A percentile compares a stretch with the other conserved stretches of the same genome.
These are phyloP conservation scores for Kwoniella heveanensis DNA, from an alignment of 768 basidiomycete genomes.

Conservation along the genomic window DNA sequence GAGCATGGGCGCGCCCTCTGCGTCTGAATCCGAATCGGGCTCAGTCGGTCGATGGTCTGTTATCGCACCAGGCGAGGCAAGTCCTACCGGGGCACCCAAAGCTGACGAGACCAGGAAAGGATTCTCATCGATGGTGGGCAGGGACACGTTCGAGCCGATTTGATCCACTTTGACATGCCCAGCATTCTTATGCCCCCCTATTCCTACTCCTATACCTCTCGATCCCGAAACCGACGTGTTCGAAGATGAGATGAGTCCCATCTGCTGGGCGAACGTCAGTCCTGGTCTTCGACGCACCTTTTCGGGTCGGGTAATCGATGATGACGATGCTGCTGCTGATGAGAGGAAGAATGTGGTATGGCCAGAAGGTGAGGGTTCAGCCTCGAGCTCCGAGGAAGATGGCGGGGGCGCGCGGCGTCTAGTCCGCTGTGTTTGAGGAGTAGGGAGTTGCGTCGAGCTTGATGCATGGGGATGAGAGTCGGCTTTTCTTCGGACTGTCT, in stretches of 20 bases:
- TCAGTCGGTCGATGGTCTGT: slow-evolving; percentile 24
- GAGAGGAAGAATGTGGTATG: slow-evolving; percentile 49
- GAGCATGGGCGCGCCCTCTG: slow-evolving; percentile 1
- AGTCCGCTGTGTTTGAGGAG: slow-evolving; percentile 47
- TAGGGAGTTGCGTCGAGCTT: slow-evolving; percentile 30
- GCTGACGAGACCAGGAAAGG: slow-evolving; percentile 32
- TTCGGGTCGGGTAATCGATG: slow-evolving; percentile 12
- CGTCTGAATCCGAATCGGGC: slow-evolving; percentile 4
- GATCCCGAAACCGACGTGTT: neutral
- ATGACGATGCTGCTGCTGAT: slow-evolving; percentile 3
- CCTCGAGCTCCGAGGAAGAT: slow-evolving; percentile 3
- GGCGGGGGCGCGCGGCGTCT: slow-evolving; percentile 12
- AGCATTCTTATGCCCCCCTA: slow-evolving; percentile 33
- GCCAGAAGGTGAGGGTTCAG: slow-evolving; percentile 33
- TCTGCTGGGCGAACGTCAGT: slow-evolving; percentile 48
- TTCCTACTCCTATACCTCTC: slow-evolving; percentile 41
- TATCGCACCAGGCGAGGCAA: slow-evolving; percentile 28
- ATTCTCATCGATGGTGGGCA: slow-evolving; percentile 17
- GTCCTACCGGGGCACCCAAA: slow-evolving; percentile 9
- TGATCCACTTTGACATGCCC: slow-evolving; percentile 38
- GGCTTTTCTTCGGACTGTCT: slow-evolving; percentile 38
- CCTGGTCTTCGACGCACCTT: slow-evolving; percentile 40
- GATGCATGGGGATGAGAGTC: neutral
- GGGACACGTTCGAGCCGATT: slow-evolving; percentile 3
- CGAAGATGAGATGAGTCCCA: slow-evolving; percentile 34